phyloP scores from a whole-genome alignment of 192 early-diverging fungal genomes.

The Lunasporangiospora selenospora region DNA sequence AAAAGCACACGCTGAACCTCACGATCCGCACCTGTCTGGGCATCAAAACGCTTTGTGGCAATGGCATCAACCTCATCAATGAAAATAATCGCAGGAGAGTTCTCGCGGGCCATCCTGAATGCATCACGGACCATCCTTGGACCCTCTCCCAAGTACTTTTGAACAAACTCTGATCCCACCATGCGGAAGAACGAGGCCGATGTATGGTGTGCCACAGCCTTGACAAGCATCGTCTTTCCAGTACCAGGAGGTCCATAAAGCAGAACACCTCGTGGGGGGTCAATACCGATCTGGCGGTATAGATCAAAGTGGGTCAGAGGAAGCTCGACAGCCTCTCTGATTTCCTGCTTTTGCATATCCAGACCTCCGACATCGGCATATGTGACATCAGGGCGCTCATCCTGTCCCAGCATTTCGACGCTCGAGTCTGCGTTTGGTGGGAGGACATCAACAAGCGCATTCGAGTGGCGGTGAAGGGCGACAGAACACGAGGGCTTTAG shows the following conservation, averaged over 20 bases:
- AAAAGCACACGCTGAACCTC: slow-evolving; percentile 98
- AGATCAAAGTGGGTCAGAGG: slow-evolving; percentile 98
- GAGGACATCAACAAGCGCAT: slow-evolving; percentile 95
- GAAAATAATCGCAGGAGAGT: slow-evolving; percentile 97
- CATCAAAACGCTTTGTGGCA: slow-evolving; percentile 98
- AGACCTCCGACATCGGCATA: slow-evolving; percentile 87
- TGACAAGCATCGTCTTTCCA: slow-evolving; percentile 99
- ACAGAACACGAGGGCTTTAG: slow-evolving; percentile 95
- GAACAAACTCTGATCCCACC: slow-evolving; percentile 98
- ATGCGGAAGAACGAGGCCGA: slow-evolving; percentile 97
- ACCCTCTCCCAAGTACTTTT: slow-evolving; percentile 99
- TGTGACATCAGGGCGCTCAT: slow-evolving; percentile 82
- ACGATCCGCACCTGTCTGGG: slow-evolving; percentile 97
- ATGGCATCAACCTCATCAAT: slow-evolving; percentile 99
- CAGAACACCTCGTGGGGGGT: slow-evolving; percentile 98
- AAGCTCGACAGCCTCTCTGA: slow-evolving; percentile 96
- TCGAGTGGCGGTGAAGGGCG: slow-evolving; percentile 96
- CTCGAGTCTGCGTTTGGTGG: slow-evolving; percentile 96
- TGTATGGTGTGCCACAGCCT: slow-evolving; percentile 98
- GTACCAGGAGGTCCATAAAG: slow-evolving; percentile 99
- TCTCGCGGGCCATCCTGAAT: slow-evolving; percentile 95
- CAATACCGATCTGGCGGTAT: slow-evolving; percentile 98
- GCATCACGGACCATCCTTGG: slow-evolving; percentile 98
- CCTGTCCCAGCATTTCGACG: slow-evolving; percentile 83
- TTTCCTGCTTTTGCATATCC: slow-evolving; percentile 93